Evolutionary conservation across 2,329 filamentous ascomycete species (phyloP).

Genomic region (Trichoderma breve): DNA sequence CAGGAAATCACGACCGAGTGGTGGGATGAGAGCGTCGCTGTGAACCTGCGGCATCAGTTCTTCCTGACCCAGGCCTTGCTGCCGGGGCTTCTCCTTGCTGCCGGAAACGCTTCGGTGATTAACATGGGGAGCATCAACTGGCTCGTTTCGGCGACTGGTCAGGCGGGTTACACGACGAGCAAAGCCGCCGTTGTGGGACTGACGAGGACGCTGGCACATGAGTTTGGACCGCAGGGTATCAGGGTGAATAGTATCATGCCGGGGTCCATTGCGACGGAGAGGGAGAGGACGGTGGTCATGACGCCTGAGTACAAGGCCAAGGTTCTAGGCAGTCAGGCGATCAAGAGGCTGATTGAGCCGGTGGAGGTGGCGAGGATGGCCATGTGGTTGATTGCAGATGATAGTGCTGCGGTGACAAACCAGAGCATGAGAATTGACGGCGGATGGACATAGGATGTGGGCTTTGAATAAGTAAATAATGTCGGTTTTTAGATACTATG

Average conservation of each 20-base stretch:
- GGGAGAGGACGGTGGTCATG: constrained; percentile 43
- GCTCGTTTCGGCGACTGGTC: constrained; percentile 42
- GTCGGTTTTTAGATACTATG: neutral
- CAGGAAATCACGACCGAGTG: constrained; percentile 39
- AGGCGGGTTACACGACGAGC: constrained; percentile 48
- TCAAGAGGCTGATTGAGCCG: constrained; percentile 42
- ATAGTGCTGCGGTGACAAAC: constrained; percentile 27
- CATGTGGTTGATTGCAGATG: constrained; percentile 46
- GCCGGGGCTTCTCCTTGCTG: constrained; percentile 50
- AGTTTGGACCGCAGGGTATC: constrained; percentile 49
- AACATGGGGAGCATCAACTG: constrained; percentile 54
- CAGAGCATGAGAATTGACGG: constrained; percentile 20
- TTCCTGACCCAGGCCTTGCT: constrained; percentile 70
- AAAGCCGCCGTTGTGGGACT: constrained; percentile 57
- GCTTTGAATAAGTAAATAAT: neutral
- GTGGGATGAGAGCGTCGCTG: constrained; percentile 44
- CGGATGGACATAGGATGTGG: constrained; percentile 12
- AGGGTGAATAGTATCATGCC: constrained; percentile 51
- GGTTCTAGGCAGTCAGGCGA: constrained; percentile 40
- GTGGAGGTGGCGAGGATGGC: constrained; percentile 47
- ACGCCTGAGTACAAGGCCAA: constrained; percentile 41
- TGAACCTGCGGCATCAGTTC: constrained; percentile 49
- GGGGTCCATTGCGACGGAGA: constrained; percentile 45
- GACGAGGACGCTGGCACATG: constrained; percentile 53
- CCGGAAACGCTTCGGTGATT: constrained; percentile 30